These are phyloP conservation scores for Backusella psychrophila DNA, from an alignment of 192 early-diverging fungal species.

Conservation along the genomic window DNA sequence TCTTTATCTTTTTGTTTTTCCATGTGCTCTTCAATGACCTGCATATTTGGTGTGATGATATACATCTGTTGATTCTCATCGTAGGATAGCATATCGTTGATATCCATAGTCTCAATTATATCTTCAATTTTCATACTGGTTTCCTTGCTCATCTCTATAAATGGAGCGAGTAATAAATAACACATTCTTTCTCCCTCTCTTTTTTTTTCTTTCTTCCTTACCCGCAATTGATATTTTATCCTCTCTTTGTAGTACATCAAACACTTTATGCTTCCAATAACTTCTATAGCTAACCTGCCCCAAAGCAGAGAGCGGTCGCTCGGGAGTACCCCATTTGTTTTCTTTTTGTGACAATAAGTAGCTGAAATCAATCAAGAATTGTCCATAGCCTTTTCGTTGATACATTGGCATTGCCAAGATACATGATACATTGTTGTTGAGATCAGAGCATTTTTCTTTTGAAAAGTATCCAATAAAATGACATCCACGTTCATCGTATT, in stretches of 20 bases:
- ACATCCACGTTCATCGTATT: slow-evolving; percentile 68
- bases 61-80: too few species aligned
- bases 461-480: slow-evolving; percentile 98
- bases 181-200: neutral
- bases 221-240: slow-evolving; percentile 55
- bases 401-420: slow-evolving; percentile 86
- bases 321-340: slow-evolving; percentile 80
- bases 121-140: too few species aligned
- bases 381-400: slow-evolving; percentile 91
- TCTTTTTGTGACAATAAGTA: slow-evolving; percentile 81
- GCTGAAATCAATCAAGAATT: slow-evolving; percentile 90
- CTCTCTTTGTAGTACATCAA: slow-evolving; percentile 57
- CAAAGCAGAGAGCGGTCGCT: slow-evolving; percentile 88
- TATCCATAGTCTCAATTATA: too few species aligned
- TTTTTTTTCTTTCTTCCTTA: neutral
- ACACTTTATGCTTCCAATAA: slow-evolving; percentile 81
- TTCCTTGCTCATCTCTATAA: too few species aligned
- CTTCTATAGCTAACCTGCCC: slow-evolving; percentile 84
- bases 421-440: slow-evolving; percentile 92
- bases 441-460: slow-evolving; percentile 87
- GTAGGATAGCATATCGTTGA: too few species aligned
- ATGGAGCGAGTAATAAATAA: too few species aligned
- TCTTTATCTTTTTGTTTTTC: too few species aligned
- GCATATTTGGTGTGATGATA: too few species aligned
- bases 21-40: too few species aligned